phyloP scores from a whole-genome alignment of 352 stramenopile genomes.

The Peronospora tabacina region DNA sequence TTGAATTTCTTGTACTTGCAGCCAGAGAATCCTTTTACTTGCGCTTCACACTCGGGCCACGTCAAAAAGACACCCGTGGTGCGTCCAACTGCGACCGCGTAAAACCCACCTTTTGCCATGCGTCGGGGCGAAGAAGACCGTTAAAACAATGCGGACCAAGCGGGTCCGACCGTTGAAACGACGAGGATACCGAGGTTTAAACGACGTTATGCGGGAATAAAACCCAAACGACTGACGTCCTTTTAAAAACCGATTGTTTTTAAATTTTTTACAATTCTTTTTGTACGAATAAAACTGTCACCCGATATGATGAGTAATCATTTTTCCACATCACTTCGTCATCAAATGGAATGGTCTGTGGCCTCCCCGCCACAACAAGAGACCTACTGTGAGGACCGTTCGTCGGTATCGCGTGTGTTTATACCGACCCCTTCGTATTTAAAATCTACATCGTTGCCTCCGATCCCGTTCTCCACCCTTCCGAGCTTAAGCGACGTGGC shows the following conservation, averaged over 20 bases:
- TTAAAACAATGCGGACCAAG: no score
- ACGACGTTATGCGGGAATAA: no score
- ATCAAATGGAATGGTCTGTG: slow-evolving; percentile 19
- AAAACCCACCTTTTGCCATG: slow-evolving; percentile 9
- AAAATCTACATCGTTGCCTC: neutral
- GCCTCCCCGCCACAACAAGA: slow-evolving; percentile 9
- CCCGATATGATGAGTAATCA: no score
- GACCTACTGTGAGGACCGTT: neutral
- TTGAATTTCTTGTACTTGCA: slow-evolving; percentile 64
- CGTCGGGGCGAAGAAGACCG: no score
- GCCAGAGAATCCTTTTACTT: slow-evolving; percentile 50
- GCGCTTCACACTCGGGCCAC: slow-evolving; percentile 39
- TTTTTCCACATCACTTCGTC: neutral
- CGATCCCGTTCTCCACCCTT: slow-evolving; percentile 23
- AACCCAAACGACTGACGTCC: no score
- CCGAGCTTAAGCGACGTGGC: slow-evolving; percentile 12
- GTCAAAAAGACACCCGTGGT: slow-evolving; percentile 44
- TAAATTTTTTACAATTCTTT: no score
- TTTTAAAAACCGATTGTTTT: no score
- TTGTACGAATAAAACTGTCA: no score
- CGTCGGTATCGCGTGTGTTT: slow-evolving; percentile 14
- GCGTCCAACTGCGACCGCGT: slow-evolving; percentile 20
- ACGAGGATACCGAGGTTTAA: no score
- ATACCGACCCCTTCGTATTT: slow-evolving; percentile 4
- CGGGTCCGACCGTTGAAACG: no score